These are phyloP conservation scores for Backusella australiensis DNA, from an alignment of 192 early-diverging fungal genomes.

Conservation along the genomic window DNA sequence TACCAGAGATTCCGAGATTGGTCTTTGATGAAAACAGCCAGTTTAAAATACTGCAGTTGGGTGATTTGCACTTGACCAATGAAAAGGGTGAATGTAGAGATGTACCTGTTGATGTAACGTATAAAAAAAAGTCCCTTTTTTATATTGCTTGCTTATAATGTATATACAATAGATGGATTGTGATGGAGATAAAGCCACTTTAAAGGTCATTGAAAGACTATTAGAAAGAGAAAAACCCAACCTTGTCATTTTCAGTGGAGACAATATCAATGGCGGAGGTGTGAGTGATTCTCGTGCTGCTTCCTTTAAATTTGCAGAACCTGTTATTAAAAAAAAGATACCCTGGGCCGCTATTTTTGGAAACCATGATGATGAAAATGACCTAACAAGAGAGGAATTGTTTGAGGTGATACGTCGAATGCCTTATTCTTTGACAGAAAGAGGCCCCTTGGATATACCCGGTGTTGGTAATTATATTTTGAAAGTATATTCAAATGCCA, in stretches of 20 bases:
- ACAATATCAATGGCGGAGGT: slow-evolving; percentile 39
- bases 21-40: slow-evolving; percentile 37
- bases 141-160: not conserved
- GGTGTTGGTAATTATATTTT: slow-evolving; percentile 44
- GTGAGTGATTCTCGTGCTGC: slow-evolving; percentile 29
- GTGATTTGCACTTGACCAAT: slow-evolving; percentile 47
- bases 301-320: slow-evolving; percentile 20
- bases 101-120: slow-evolving; percentile 30
- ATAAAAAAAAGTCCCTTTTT: not conserved
- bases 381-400: slow-evolving; percentile 44
- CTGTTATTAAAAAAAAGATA: slow-evolving; percentile 11
- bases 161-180: slow-evolving; percentile 34
- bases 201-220: slow-evolving; percentile 38
- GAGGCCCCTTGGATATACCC: slow-evolving; percentile 37
- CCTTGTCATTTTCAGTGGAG: slow-evolving; percentile 45
- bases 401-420: slow-evolving; percentile 35
- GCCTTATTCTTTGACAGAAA: slow-evolving; percentile 36
- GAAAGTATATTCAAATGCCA: slow-evolving; percentile 25
- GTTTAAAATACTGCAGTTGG: slow-evolving; percentile 49
- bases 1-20: slow-evolving; percentile 23
- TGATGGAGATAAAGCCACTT: slow-evolving; percentile 39
- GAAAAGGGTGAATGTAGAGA: slow-evolving; percentile 38
- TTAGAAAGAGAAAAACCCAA: slow-evolving; percentile 43
- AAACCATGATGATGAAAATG: slow-evolving; percentile 45
- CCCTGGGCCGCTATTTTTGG: slow-evolving; percentile 43